Evolutionary conservation across 768 basidiomycete genomes (phyloP).

Genomic region (Suillus occidentalis): DNA sequence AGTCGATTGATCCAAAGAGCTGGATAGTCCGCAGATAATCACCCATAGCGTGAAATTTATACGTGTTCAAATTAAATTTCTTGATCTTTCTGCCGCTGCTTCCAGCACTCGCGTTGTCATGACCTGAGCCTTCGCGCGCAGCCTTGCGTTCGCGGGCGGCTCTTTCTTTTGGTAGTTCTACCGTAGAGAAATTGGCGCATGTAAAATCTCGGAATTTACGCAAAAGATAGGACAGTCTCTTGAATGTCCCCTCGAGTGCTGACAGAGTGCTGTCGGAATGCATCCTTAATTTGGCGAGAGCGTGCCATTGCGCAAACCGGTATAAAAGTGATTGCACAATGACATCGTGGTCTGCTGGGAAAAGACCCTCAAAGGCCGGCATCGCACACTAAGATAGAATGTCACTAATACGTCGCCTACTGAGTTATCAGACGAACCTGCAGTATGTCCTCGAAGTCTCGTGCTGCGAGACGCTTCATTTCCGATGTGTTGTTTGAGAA

Average conservation of each 20-base stretch:
- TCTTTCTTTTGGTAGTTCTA: not conserved
- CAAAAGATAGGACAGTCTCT: not conserved
- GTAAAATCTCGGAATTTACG: not conserved
- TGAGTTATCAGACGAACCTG: conserved; percentile 27
- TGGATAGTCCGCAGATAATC: not conserved
- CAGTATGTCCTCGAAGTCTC: conserved; percentile 44
- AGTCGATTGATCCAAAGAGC: not conserved
- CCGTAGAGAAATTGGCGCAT: not conserved
- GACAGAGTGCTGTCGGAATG: not conserved
- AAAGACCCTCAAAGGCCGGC: not conserved
- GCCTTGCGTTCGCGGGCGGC: not conserved
- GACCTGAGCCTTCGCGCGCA: not conserved
- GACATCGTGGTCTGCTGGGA: not conserved
- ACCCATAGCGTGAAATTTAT: not conserved
- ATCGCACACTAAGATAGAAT: not conserved
- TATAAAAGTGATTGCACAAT: not conserved
- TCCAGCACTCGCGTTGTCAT: not conserved
- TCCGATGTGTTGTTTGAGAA: conserved; percentile 36
- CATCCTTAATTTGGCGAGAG: not conserved
- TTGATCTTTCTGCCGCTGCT: not conserved
- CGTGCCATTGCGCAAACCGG: not conserved
- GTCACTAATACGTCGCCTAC: too few relatives aligned
- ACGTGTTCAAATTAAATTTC: not conserved
- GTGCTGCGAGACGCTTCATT: conserved; percentile 37
- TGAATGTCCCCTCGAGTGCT: not conserved